A percentile compares a stretch with the other conserved stretches of the same genome.
Conservation (phyloP, 495 filamentous ascomycete species). For the Halenospora varia region DNA sequence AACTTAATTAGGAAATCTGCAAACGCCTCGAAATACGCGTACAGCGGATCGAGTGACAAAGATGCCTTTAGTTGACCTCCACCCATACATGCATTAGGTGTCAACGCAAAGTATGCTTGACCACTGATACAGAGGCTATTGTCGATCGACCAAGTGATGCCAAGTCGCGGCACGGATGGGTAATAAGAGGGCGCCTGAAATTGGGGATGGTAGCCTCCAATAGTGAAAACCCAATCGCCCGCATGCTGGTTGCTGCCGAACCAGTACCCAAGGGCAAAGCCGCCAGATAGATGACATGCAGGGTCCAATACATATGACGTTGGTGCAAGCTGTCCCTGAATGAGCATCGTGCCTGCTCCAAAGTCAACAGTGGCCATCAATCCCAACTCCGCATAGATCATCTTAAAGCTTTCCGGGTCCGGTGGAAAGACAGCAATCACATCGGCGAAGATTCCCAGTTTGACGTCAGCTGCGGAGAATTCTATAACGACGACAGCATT, state of each 20-base stretch:
- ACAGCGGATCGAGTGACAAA: slow-evolving; percentile 28
- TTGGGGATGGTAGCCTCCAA: slow-evolving; percentile 46
- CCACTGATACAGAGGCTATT: slow-evolving; percentile 34
- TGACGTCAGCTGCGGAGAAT: slow-evolving; percentile 22
- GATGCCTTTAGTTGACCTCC: slow-evolving; percentile 34
- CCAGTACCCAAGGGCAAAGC: slow-evolving; percentile 44
- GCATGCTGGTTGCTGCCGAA: slow-evolving; percentile 27
- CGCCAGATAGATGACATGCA: slow-evolving; percentile 44
- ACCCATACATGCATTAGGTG: slow-evolving; percentile 46
- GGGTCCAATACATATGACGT: slow-evolving; percentile 37
- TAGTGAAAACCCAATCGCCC: slow-evolving; percentile 48
- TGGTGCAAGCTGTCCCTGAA: slow-evolving; percentile 41
- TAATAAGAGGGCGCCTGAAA: slow-evolving; percentile 36
- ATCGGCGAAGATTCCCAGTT: slow-evolving; percentile 36
- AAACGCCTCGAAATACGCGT: slow-evolving; percentile 40
- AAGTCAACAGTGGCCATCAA: slow-evolving; percentile 33
- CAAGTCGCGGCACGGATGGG: background rate
- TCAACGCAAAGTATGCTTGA: slow-evolving; percentile 49
- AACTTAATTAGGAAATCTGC: slow-evolving; percentile 48
- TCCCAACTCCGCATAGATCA: slow-evolving; percentile 39
- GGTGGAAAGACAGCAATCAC: slow-evolving; percentile 30
- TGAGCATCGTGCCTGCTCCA: slow-evolving; percentile 28
- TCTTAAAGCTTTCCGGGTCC: slow-evolving; percentile 11
- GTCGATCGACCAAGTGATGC: slow-evolving; percentile 17
- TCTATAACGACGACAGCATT: slow-evolving; percentile 35